Conservation (phyloP, 352 stramenopile genomes). For the Thalassiosira allenii region DNA sequence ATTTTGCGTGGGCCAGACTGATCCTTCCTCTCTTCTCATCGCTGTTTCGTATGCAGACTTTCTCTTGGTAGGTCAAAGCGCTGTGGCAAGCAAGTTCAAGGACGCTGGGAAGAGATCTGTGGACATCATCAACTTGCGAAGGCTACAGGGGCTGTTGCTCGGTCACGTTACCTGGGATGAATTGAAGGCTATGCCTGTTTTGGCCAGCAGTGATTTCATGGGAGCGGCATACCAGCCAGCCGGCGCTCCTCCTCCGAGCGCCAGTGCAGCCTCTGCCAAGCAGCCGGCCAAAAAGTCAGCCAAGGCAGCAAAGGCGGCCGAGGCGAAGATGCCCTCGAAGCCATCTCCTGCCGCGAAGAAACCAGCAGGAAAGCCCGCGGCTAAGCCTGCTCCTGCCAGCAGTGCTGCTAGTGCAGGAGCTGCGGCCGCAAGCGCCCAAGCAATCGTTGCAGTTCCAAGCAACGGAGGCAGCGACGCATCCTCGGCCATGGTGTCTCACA, state of each 20-base stretch:
- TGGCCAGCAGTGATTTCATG: slow-evolving; percentile 22
- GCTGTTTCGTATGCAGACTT: slow-evolving; percentile 4
- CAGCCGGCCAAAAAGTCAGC: not conserved
- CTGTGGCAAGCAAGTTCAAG: slow-evolving; percentile 14
- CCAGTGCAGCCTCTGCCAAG: not conserved
- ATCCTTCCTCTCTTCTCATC: not conserved
- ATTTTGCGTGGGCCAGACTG: no score
- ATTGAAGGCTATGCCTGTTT: slow-evolving; percentile 4
- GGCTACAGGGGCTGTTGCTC: slow-evolving; percentile 34
- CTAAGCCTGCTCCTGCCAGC: not conserved
- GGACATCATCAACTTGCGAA: slow-evolving; percentile 29
- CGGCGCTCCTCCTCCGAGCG: slow-evolving; percentile 7
- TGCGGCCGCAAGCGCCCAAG: slow-evolving; percentile 14
- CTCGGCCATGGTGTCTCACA: not conserved
- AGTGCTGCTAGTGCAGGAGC: slow-evolving; percentile 5
- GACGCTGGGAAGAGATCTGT: slow-evolving; percentile 33
- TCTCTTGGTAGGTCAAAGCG: slow-evolving; percentile 26
- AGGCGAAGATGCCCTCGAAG: slow-evolving; percentile 8
- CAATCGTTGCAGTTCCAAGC: slow-evolving; percentile 7
- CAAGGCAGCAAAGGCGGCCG: not conserved
- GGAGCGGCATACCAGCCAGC: slow-evolving; percentile 24
- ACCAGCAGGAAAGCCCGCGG: not conserved
- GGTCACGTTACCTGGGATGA: slow-evolving; percentile 12
- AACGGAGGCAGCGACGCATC: not conserved
- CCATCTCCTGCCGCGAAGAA: not conserved